Evolutionary conservation across 2,329 filamentous ascomycete genomes (phyloP).

Genomic region (Lecanosticta acicola): DNA sequence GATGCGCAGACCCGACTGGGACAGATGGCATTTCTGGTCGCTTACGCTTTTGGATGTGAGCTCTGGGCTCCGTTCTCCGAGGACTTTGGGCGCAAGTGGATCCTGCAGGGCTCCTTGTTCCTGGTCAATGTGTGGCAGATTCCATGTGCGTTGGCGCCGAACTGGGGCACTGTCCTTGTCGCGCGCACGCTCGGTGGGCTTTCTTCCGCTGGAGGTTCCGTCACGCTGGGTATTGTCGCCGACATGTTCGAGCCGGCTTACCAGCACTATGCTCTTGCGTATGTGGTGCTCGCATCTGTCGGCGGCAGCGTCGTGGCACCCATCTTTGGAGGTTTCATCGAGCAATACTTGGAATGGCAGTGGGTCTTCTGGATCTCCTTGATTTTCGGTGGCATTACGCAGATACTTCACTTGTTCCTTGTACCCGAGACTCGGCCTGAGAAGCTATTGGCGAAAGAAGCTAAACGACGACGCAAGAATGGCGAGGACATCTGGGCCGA

Average conservation of each 20-base stretch:
- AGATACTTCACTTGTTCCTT: slow-evolving; percentile 47
- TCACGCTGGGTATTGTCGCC: slow-evolving; percentile 60
- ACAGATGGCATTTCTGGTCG: slow-evolving; percentile 70
- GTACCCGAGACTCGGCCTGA: slow-evolving; percentile 75
- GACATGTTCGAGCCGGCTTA: slow-evolving; percentile 56
- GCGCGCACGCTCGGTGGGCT: slow-evolving; percentile 48
- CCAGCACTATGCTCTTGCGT: slow-evolving; percentile 56
- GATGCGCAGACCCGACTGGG: slow-evolving; percentile 66
- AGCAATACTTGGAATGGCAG: slow-evolving; percentile 54
- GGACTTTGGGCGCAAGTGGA: slow-evolving; percentile 70
- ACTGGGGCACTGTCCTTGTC: slow-evolving; percentile 40
- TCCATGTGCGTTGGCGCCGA: slow-evolving; percentile 45
- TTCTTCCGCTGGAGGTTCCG: slow-evolving; percentile 54
- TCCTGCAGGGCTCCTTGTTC: slow-evolving; percentile 66
- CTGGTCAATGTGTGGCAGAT: slow-evolving; percentile 74
- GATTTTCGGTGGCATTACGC: slow-evolving; percentile 67
- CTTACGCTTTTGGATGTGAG: slow-evolving; percentile 82
- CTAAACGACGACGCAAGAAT: slow-evolving; percentile 60
- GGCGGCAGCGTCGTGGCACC: slow-evolving; percentile 31
- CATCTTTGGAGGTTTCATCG: slow-evolving; percentile 31
- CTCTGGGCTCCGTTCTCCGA: slow-evolving; percentile 86
- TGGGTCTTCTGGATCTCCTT: slow-evolving; percentile 84
- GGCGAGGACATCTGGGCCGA: slow-evolving; percentile 62
- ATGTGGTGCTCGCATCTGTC: slow-evolving; percentile 39
- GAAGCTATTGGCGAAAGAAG: slow-evolving; percentile 69